Conservation (phyloP, 257 asterid genomes). For the Nicotiana otophora region DNA sequence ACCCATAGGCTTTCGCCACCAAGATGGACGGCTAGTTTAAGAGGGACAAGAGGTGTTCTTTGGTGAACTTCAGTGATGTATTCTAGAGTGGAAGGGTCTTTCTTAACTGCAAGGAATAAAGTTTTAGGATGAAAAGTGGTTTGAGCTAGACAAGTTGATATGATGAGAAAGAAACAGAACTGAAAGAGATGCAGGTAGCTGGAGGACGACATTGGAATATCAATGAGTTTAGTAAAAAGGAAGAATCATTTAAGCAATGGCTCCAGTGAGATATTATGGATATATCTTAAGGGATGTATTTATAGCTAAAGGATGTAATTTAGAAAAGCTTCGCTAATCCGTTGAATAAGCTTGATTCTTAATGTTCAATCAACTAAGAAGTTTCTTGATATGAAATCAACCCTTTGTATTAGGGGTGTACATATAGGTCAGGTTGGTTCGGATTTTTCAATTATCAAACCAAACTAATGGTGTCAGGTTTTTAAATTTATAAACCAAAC, state of each 20-base stretch:
- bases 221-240: not conserved
- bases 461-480: no score
- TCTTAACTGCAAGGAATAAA: not conserved
- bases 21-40: not conserved
- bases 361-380: no score
- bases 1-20: slow-evolving; percentile 5
- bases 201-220: not conserved
- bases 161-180: not conserved
- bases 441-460: no score
- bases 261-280: not conserved
- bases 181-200: not conserved
- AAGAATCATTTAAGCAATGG: not conserved
- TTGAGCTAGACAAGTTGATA: not conserved
- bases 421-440: no score
- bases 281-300: not conserved
- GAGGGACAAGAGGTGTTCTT: slow-evolving; percentile 8
- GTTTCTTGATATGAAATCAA: no score
- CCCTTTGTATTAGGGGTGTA: no score
- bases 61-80: slow-evolving; percentile 5
- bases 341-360: not conserved
- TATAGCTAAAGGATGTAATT: not conserved
- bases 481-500: no score
- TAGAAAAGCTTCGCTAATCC: not conserved
- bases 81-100: not conserved
- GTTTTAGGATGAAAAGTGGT: not conserved